Percentiles rank a stretch among this genome's conserved stretches.
These are phyloP conservation scores for Fusarium sp. DNA, from an alignment of 2,329 filamentous ascomycete genomes.

Conservation along the genomic window DNA sequence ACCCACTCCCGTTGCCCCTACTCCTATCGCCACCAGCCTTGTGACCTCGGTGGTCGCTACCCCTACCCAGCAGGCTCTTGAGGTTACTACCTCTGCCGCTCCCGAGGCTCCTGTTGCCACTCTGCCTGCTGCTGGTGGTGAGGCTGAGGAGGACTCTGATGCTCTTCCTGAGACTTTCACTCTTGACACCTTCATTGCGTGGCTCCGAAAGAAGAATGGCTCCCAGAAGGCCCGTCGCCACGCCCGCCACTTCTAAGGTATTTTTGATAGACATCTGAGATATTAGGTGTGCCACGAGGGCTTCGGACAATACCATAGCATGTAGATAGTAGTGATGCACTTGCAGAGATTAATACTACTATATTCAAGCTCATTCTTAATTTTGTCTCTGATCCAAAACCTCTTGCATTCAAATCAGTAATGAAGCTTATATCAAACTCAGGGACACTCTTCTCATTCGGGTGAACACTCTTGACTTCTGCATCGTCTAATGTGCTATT, in stretches of 20 bases:
- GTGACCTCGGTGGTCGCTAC: conserved; percentile 19
- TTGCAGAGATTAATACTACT: not conserved
- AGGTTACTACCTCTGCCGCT: not conserved
- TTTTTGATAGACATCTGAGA: not conserved
- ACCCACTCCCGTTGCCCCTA: conserved; percentile 13
- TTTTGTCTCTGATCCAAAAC: too few species aligned
- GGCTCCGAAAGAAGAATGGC: conserved; percentile 29
- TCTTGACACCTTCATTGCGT: conserved; percentile 44
- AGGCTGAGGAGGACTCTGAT: conserved; percentile 3
- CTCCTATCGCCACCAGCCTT: conserved; percentile 16
- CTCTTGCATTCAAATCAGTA: too few species aligned
- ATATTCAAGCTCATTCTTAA: too few species aligned
- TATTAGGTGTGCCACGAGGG: not conserved
- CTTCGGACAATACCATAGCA: not conserved
- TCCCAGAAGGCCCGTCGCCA: conserved; percentile 40
- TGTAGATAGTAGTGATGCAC: conserved; percentile 18
- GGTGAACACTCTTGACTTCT: too few species aligned
- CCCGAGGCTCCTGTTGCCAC: not conserved
- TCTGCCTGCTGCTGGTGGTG: not conserved
- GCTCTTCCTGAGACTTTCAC: conserved; percentile 45
- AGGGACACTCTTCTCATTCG: too few species aligned
- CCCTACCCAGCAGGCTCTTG: conserved; percentile 7
- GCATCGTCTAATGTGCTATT: too few species aligned
- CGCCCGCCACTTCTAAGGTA: conserved; percentile 40
- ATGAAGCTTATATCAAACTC: too few species aligned